Evolutionary conservation across 805 yeast genomes (phyloP), one percentile per base, ranked within the genome.

Genomic region (Saccharomycopsis olivae): DNA sequence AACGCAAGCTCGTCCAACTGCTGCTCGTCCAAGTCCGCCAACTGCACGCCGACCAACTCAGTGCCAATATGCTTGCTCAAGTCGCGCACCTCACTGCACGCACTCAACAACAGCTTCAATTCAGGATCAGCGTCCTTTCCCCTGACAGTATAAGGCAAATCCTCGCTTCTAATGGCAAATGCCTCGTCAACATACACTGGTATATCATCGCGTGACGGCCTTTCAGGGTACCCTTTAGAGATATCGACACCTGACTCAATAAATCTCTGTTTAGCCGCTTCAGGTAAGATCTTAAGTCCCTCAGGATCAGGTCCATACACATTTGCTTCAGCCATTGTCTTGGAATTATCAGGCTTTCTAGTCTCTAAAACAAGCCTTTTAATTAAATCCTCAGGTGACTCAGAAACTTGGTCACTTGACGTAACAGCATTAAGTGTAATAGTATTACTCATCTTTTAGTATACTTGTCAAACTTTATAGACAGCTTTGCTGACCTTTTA

Each of bases 1-100:
- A 65, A 54, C 8, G 71, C 72, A 44, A 68, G 57, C 51, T 68
- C 71, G 48, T 68, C 70, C 39, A 50, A 60, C 49, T 68, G 73
- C 48, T 59, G 41, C 40, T 66, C 63, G 29, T 52, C 59, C 44
- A 68, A 52, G 27, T 64, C 65, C 4, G 56, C 53, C 34, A 68
- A 53, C 49, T 68, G 69, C 29, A 68, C 49, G 5, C 73, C 73
- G 28, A 61, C 58, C 44, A 68, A 60, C 44, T 67, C 73, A n/a
- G 73, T 68, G 35, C 75, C 75, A 47, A 68, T 54, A 46, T 64
- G 59, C 41, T 60, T 62, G 43, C 71, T 63, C 46, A 68, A 53
- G 41, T 68, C 46, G 28, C 48, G 58, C 19, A 68, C 68, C 43
- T 61, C 56, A 21, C 52, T 56, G 28, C 68, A 69, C 23, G 68